These are phyloP conservation scores for Centella asiatica DNA, from an alignment of 129 eudicot species.

Conservation along the genomic window DNA sequence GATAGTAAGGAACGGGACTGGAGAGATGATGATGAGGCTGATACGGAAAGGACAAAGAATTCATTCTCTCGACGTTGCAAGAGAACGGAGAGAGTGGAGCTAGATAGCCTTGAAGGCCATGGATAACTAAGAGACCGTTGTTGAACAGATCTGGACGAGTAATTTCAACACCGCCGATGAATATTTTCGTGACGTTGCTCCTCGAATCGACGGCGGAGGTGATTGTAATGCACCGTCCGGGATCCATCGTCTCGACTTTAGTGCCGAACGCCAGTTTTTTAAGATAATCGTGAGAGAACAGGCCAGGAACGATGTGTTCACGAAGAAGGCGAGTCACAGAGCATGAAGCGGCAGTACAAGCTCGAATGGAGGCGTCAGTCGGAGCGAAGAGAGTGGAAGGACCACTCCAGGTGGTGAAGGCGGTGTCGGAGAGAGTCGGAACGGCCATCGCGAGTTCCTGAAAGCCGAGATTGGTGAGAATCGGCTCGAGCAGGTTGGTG, in stretches of 20 bases:
- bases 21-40: slow-evolving; percentile 21
- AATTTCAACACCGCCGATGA: slow-evolving; percentile 65
- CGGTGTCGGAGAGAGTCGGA: slow-evolving; percentile 43
- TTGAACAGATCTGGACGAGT: slow-evolving; percentile 60
- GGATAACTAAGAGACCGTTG: slow-evolving; percentile 60
- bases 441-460: slow-evolving; percentile 52
- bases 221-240: slow-evolving; percentile 70
- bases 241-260: slow-evolving; percentile 64
- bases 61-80: slow-evolving; percentile 57
- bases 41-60: slow-evolving; percentile 47
- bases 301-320: slow-evolving; percentile 62
- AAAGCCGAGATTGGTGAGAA: slow-evolving; percentile 58
- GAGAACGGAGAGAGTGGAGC: slow-evolving; percentile 75
- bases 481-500: slow-evolving; percentile 37
- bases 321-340: slow-evolving; percentile 56
- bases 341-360: slow-evolving; percentile 55
- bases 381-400: slow-evolving; percentile 82
- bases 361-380: slow-evolving; percentile 49
- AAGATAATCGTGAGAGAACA: slow-evolving; percentile 59
- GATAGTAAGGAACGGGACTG: slow-evolving; percentile 20
- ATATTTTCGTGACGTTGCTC: slow-evolving; percentile 36
- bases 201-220: slow-evolving; percentile 37
- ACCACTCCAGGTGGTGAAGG: slow-evolving; percentile 42
- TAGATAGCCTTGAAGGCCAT: slow-evolving; percentile 62
- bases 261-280: slow-evolving; percentile 62